A percentile compares a stretch with the other conserved stretches of the same genome.
Evolutionary conservation across 176 grass and related monocot species (phyloP).

Genomic region (Luzula sylvatica): DNA sequence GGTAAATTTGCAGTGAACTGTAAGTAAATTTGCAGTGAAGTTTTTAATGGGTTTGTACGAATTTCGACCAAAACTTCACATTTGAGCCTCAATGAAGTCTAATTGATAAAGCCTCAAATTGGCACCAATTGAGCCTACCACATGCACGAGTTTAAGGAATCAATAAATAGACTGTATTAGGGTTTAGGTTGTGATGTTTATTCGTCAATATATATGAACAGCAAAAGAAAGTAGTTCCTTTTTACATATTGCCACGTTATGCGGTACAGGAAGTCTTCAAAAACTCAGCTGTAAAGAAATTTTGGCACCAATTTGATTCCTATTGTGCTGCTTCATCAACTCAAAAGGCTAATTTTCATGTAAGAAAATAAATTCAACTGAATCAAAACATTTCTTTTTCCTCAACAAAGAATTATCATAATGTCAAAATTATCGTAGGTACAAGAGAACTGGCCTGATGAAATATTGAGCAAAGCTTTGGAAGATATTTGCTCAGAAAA

Average conservation of each 20-base stretch:
- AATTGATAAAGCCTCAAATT: too few relatives aligned
- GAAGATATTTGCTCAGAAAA: conserved; percentile 87
- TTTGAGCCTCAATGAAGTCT: too few relatives aligned
- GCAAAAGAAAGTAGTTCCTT: too few relatives aligned
- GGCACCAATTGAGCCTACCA: too few relatives aligned
- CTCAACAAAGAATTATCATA: conserved; percentile 1
- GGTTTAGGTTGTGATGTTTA: too few relatives aligned
- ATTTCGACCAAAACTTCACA: too few relatives aligned
- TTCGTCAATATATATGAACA: too few relatives aligned
- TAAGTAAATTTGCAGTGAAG: too few relatives aligned
- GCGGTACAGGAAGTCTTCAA: conserved; percentile 63
- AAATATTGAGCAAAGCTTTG: conserved; percentile 58
- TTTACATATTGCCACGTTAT: conserved; percentile 3
- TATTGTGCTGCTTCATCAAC: conserved; percentile 35
- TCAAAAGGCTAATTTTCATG: conserved; percentile 48
- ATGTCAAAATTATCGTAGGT: conserved; percentile 26
- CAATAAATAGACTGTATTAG: too few relatives aligned
- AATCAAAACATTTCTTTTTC: conserved; percentile 1
- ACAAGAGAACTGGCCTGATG: conserved; percentile 65
- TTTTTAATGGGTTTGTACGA: too few relatives aligned
- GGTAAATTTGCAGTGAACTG: conserved; percentile 19
- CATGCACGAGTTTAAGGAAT: too few relatives aligned
- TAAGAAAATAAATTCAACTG: conserved; percentile 24
- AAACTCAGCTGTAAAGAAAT: conserved; percentile 54
- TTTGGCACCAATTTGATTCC: conserved; percentile 81